Conservation (phyloP, 805 yeast species). For the Metschnikowia henanensis region DNA sequence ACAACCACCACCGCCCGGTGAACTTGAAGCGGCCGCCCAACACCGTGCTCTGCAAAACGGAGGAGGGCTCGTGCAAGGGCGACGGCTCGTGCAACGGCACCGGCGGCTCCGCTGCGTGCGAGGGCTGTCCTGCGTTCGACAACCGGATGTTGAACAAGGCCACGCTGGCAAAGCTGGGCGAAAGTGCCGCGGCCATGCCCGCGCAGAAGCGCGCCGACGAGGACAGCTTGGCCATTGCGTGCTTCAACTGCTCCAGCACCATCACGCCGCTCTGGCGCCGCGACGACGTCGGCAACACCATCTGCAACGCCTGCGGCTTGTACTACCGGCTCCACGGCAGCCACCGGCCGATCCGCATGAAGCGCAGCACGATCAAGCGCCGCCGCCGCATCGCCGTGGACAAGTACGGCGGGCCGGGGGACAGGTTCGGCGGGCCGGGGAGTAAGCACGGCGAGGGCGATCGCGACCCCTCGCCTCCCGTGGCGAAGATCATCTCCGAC, state of each 20-base stretch:
- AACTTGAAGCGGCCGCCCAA: constrained; percentile 60
- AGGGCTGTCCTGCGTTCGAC: constrained; percentile 82
- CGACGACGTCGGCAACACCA: constrained; percentile 77
- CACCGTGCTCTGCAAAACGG: constrained; percentile 42
- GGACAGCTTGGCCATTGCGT: constrained; percentile 64
- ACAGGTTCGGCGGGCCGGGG: not conserved
- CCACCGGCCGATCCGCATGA: constrained; percentile 77
- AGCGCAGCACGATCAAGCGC: constrained; percentile 70
- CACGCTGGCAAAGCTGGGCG: constrained; percentile 4
- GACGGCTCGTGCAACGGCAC: constrained; percentile 85
- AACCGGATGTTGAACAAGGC: constrained; percentile 50
- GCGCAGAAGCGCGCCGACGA: constrained; percentile 18
- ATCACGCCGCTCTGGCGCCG: constrained; percentile 88
- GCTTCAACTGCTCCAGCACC: constrained; percentile 82
- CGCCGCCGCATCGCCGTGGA: constrained; percentile 50
- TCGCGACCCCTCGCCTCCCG: constrained; percentile 3
- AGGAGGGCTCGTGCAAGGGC: constrained; percentile 65
- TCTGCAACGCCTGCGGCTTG: constrained; percentile 87
- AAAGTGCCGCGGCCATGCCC: constrained; percentile 11
- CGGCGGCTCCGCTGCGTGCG: constrained; percentile 78
- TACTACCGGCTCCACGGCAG: constrained; percentile 74
- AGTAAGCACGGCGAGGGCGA: too few species aligned
- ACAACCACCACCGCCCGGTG: constrained; percentile 65
- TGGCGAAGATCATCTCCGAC: not conserved
- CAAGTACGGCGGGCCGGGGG: constrained; percentile 1